phyloP scores from a whole-genome alignment of 1,284 basidiomycete genomes.

The Ustilago loliicola region DNA sequence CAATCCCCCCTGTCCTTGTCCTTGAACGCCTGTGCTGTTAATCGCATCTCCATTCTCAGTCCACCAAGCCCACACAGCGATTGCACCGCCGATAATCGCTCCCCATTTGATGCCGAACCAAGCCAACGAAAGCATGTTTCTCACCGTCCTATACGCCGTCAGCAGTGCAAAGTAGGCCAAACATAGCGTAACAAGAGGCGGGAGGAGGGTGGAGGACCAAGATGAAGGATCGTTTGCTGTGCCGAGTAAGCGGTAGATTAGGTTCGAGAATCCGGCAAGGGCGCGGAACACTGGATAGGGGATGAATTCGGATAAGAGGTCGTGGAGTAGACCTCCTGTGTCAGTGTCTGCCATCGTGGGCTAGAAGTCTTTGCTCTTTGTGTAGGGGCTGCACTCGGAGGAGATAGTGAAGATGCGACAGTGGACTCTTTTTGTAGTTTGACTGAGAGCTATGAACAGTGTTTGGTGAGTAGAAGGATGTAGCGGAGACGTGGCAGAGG shows the following conservation, averaged over 20 bases:
- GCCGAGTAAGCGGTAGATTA: conserved; percentile 50
- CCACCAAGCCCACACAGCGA: conserved; percentile 62
- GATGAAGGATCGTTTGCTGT: conserved; percentile 54
- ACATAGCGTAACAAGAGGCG: conserved; percentile 58
- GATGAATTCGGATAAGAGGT: conserved; percentile 40
- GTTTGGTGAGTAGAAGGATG: neutral
- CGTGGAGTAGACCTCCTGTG: conserved; percentile 26
- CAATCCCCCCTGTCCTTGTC: conserved; percentile 27
- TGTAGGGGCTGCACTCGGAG: no score
- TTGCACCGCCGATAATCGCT: conserved; percentile 50
- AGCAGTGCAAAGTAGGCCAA: conserved; percentile 58
- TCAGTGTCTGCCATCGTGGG: conserved; percentile 40
- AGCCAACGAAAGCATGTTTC: conserved; percentile 45
- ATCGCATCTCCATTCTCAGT: conserved; percentile 52
- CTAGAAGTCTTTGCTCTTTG: neutral
- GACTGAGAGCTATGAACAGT: no score
- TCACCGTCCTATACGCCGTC: conserved; percentile 54
- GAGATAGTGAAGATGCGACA: no score
- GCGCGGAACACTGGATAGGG: conserved; percentile 51
- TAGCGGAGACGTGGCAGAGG: neutral
- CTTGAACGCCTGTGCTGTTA: conserved; percentile 37
- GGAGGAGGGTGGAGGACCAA: conserved; percentile 55
- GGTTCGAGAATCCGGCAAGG: conserved; percentile 55
- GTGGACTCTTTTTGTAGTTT: no score
- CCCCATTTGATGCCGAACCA: conserved; percentile 64